A percentile compares a stretch with the other conserved stretches of the same genome.
These are phyloP conservation scores for Aphanomyces stellatus DNA, from an alignment of 352 stramenopile genomes.

Conservation along the genomic window DNA sequence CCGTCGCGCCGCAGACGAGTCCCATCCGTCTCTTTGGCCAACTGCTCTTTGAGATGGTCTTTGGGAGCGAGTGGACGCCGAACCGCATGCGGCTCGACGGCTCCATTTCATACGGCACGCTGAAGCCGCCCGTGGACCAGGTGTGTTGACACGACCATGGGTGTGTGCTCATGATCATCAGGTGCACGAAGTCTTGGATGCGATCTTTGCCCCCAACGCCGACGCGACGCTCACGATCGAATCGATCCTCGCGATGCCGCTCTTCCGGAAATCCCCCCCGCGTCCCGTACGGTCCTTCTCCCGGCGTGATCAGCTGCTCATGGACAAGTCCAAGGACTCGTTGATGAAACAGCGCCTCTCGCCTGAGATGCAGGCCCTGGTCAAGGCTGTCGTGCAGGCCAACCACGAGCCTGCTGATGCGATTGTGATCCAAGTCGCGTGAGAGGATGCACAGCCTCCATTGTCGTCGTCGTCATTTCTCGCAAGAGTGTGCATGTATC, in stretches of 20 bases:
- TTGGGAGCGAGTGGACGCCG: not conserved
- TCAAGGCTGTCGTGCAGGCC: not conserved
- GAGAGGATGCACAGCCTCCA: no score
- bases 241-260: not conserved
- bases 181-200: conserved; percentile 1
- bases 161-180: not conserved
- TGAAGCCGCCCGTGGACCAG: not conserved
- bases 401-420: not conserved
- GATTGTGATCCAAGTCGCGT: not conserved
- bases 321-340: no score
- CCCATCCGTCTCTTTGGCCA: not conserved
- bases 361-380: not conserved
- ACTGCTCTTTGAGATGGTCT: conserved; percentile 13
- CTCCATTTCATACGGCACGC: not conserved
- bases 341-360: not conserved
- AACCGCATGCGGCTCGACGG: not conserved
- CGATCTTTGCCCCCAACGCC: not conserved
- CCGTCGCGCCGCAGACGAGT: no score
- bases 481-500: no score
- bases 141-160: not conserved
- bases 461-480: no score
- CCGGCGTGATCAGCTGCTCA: not conserved
- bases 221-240: not conserved
- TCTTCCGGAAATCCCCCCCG: not conserved
- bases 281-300: not conserved